Evolutionary conservation across 306 rosid species (phyloP).

Genomic region (Fagus sylvatica): DNA sequence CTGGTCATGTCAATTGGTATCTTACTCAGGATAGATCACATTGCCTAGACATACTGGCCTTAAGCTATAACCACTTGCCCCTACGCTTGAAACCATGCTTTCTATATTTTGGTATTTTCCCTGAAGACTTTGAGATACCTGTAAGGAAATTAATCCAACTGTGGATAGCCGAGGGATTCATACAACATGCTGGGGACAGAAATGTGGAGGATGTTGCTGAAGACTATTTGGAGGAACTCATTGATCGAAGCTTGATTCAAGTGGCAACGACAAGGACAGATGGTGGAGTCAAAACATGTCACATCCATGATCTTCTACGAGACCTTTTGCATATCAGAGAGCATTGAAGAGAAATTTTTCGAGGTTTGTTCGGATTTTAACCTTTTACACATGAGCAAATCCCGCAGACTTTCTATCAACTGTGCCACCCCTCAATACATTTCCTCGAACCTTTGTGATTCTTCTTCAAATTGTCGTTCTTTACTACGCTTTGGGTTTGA

Average conservation of each 20-base stretch:
- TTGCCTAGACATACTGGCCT: no score
- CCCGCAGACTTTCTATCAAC: not conserved
- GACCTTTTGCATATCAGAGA: not conserved
- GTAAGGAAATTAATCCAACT: no score
- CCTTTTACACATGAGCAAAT: not conserved
- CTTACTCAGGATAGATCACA: no score
- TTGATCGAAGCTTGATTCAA: conserved; percentile 11
- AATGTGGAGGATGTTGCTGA: conserved; percentile 14
- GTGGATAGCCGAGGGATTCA: no score
- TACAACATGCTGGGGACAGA: no score
- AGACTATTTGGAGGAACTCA: not conserved
- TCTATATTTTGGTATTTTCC: no score
- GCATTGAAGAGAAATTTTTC: not conserved
- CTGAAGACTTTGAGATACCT: no score
- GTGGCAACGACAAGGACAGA: not conserved
- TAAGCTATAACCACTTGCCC: no score
- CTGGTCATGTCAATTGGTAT: conserved; percentile 18
- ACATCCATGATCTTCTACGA: conserved; percentile 7
- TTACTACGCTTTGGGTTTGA: not conserved
- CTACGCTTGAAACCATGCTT: no score
- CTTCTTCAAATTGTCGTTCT: not conserved
- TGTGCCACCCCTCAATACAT: no score
- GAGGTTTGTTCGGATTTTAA: not conserved
- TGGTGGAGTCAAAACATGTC: conserved; percentile 11
- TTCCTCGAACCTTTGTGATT: not conserved